Evolutionary conservation across 495 filamentous ascomycete genomes (phyloP), one percentile per base, ranked within the genome.

Genomic region (Geoglossum glabrum): DNA sequence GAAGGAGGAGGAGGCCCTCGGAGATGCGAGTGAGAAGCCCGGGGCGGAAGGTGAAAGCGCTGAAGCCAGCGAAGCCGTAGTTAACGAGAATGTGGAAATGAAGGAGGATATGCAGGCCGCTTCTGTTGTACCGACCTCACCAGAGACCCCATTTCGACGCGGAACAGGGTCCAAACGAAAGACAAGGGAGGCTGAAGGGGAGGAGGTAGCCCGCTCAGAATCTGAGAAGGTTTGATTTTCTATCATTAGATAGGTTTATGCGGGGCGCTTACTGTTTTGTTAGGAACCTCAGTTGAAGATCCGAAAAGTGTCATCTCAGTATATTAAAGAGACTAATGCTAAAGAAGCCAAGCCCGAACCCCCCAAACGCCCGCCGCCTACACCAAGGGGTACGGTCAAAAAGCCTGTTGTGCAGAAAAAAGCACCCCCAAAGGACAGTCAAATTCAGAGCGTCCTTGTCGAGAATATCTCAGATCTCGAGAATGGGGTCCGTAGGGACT

Each of bases 271-370:
- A 56, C 26, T 26, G 49, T 26, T 23, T 21, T 54, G 27, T 21
- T 46, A 68, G 68, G 69, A 69, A 60, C 72, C 71, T 15, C 64
- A 68, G 17, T 64, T 68, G 60, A 81, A 81, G 64, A 65, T 73
- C 28, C 72, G 77, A 36, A 80, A 79, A 62, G 69, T 76, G 4
- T 74, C 75, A 5, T 71, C 75, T 8, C 62, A 65, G 3, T 30
- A 36, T 17, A 46, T 27, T 9, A 46, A 59, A 27, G 57, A 34
- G 2, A 56, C 50, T 2, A 56, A 59, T 10, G 21, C 59, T 17
- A 33, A 56, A 26, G 36, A 36, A 45, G 25, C 25, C 17, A 52
- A 52, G 19, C 25, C 49, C 11, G 49, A 27, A 17, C 54, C 54
- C 1, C 27, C 23, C 28, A 36, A 56, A 23, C 25, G 27, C 17